Evolutionary conservation across 495 filamentous ascomycete genomes (phyloP).

Genomic region (Chlorociboria aeruginascens): DNA sequence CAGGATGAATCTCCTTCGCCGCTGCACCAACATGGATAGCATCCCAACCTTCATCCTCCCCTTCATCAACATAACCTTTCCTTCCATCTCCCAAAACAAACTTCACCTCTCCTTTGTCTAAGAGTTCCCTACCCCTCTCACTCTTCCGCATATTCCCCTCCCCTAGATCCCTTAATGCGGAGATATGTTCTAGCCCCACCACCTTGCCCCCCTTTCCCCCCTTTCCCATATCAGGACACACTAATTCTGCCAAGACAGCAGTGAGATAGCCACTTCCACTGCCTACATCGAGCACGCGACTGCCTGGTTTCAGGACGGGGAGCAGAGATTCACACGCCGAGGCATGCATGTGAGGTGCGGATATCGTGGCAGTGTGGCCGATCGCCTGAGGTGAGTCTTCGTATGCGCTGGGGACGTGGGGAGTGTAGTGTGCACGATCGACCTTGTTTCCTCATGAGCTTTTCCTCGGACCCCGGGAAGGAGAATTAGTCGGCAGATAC

Average conservation of each 20-base stretch:
- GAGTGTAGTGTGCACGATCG: slow-evolving; percentile 75
- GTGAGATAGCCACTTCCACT: slow-evolving; percentile 87
- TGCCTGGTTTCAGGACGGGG: slow-evolving; percentile 39
- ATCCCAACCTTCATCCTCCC: slow-evolving; percentile 47
- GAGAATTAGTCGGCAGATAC: slow-evolving; percentile 28
- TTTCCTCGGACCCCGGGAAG: not conserved
- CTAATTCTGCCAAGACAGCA: slow-evolving; percentile 75
- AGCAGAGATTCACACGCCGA: slow-evolving; percentile 58
- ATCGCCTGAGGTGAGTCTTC: slow-evolving; percentile 86
- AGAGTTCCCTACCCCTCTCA: slow-evolving; percentile 45
- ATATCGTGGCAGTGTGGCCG: slow-evolving; percentile 81
- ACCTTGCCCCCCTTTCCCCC: slow-evolving; percentile 34
- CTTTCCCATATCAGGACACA: slow-evolving; percentile 28
- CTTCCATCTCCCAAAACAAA: slow-evolving; percentile 79
- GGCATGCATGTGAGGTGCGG: slow-evolving; percentile 96
- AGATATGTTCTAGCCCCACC: slow-evolving; percentile 85
- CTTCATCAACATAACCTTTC: slow-evolving; percentile 48
- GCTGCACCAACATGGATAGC: slow-evolving; percentile 95
- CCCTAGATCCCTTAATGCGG: slow-evolving; percentile 60
- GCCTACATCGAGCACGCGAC: slow-evolving; percentile 74
- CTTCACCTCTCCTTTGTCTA: slow-evolving; percentile 47
- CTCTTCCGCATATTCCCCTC: slow-evolving; percentile 63
- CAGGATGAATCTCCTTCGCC: slow-evolving; percentile 58
- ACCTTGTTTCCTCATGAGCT: slow-evolving; percentile 40
- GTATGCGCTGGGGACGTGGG: slow-evolving; percentile 52